phyloP scores from a whole-genome alignment of 1,284 basidiomycete species.

The Moesziomyces antarcticus region DNA sequence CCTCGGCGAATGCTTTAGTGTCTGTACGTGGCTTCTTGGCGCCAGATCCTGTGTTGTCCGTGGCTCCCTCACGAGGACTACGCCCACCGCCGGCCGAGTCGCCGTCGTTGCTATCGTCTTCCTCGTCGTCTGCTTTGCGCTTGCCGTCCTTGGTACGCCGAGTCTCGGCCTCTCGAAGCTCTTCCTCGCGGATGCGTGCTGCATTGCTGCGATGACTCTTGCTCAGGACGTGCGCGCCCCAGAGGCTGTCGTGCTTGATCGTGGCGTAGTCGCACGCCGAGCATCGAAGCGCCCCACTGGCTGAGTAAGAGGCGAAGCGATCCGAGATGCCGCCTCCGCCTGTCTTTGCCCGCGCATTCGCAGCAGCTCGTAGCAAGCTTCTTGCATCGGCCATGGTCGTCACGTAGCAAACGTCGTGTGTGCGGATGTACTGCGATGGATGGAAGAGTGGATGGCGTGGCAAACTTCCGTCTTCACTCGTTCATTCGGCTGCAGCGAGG shows the following conservation, averaged over 20 bases:
- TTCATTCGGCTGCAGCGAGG: too few species aligned
- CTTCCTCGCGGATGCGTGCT: conserved; percentile 26
- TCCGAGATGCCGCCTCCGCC: conserved; percentile 27
- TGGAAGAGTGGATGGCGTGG: not conserved
- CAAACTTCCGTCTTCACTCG: too few species aligned
- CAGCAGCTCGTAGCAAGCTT: conserved; percentile 41
- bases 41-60: not conserved
- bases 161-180: conserved; percentile 20
- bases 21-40: conserved; percentile 24
- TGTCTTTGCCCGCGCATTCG: conserved; percentile 29
- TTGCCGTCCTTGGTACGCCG: conserved; percentile 41
- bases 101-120: not conserved
- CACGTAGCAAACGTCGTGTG: not conserved
- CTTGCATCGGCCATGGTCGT: conserved; percentile 44
- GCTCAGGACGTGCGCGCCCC: conserved; percentile 50
- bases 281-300: conserved; percentile 46
- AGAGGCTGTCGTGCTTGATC: conserved; percentile 59
- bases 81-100: not conserved
- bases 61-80: not conserved
- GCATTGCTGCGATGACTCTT: conserved; percentile 48
- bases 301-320: conserved; percentile 50
- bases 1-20: not conserved
- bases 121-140: conserved; percentile 31
- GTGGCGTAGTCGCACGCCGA: conserved; percentile 49
- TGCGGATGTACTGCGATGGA: not conserved